Evolutionary conservation across 2,329 filamentous ascomycete species (phyloP).

Genomic region (Colletotrichum orbiculare): DNA sequence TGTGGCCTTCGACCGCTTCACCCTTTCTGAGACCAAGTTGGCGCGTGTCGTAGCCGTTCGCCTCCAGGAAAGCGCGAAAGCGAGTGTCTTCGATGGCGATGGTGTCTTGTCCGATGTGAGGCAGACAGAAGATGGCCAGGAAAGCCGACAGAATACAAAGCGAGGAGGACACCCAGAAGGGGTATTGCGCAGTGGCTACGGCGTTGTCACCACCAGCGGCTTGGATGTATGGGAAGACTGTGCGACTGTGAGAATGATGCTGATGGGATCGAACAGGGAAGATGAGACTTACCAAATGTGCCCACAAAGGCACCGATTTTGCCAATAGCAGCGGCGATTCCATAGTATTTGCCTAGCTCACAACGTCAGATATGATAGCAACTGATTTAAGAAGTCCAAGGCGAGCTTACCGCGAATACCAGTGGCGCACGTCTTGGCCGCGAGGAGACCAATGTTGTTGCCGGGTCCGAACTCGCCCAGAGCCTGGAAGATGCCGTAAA

Average conservation of each 20-base stretch:
- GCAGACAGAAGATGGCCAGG: slow-evolving; percentile 71
- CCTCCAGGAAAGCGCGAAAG: slow-evolving; percentile 79
- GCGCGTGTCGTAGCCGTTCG: slow-evolving; percentile 79
- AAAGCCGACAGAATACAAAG: slow-evolving; percentile 80
- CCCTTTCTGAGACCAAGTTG: slow-evolving; percentile 59
- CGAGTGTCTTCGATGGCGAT: slow-evolving; percentile 80
- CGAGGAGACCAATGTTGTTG: slow-evolving; percentile 90
- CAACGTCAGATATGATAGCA: background rate
- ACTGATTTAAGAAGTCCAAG: no score
- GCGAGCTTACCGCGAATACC: slow-evolving; percentile 74
- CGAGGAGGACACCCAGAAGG: slow-evolving; percentile 86
- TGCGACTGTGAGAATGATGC: background rate
- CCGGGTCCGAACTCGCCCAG: slow-evolving; percentile 87
- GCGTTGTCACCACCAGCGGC: slow-evolving; percentile 65
- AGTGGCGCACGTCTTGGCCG: slow-evolving; percentile 88
- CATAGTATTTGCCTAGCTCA: slow-evolving; percentile 63
- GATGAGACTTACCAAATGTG: slow-evolving; percentile 63
- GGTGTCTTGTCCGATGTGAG: slow-evolving; percentile 85
- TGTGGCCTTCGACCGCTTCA: slow-evolving; percentile 36
- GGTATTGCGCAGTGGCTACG: slow-evolving; percentile 78
- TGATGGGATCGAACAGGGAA: no score
- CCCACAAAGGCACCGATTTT: slow-evolving; percentile 89
- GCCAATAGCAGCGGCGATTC: slow-evolving; percentile 77
- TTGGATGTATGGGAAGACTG: slow-evolving; percentile 78
- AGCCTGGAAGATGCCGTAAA: slow-evolving; percentile 82